These are phyloP conservation scores for Mediolabrus comicus DNA, from an alignment of 108 stramenopile species.

Conservation along the genomic window DNA sequence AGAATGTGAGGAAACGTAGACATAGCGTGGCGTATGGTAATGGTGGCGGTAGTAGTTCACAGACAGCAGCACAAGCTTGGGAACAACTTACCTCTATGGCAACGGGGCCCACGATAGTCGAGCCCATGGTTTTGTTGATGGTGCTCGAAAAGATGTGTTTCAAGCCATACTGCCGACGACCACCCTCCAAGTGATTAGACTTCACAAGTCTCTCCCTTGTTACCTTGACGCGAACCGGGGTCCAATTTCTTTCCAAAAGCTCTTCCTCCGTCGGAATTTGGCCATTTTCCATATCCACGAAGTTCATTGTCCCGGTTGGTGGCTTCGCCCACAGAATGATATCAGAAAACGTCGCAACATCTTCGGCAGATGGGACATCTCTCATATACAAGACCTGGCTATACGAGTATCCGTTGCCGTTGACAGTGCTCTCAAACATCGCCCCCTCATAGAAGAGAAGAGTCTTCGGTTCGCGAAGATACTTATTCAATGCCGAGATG, in stretches of 20 bases:
- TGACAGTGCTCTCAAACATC: conserved; percentile 14
- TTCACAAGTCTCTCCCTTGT: not conserved
- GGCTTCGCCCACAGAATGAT: not conserved
- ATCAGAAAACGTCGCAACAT: not conserved
- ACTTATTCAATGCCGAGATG: not conserved
- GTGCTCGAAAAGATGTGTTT: conserved; percentile 9
- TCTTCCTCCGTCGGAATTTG: not conserved
- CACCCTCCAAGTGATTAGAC: not conserved
- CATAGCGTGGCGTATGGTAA: not conserved
- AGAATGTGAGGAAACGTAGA: too few species aligned
- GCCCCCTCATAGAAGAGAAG: conserved; percentile 20
- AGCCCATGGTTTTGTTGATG: conserved; percentile 18
- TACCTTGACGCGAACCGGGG: not conserved
- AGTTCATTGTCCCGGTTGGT: not conserved
- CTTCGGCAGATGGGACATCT: conserved; percentile 3
- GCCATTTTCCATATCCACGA: not conserved
- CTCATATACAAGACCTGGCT: conserved; percentile 10
- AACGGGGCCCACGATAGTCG: conserved; percentile 6
- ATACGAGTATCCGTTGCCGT: conserved; percentile 8
- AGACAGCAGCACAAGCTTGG: not conserved
- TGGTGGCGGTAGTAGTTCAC: not conserved
- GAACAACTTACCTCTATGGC: conserved; percentile 9
- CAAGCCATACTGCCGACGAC: conserved; percentile 13
- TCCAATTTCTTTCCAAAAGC: conserved; percentile 1
- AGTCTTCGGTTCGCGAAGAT: not conserved